A percentile compares a stretch with the other conserved stretches of the same genome.
Conservation (phyloP, 352 stramenopile species). For the Globisporangium apiculatum region DNA sequence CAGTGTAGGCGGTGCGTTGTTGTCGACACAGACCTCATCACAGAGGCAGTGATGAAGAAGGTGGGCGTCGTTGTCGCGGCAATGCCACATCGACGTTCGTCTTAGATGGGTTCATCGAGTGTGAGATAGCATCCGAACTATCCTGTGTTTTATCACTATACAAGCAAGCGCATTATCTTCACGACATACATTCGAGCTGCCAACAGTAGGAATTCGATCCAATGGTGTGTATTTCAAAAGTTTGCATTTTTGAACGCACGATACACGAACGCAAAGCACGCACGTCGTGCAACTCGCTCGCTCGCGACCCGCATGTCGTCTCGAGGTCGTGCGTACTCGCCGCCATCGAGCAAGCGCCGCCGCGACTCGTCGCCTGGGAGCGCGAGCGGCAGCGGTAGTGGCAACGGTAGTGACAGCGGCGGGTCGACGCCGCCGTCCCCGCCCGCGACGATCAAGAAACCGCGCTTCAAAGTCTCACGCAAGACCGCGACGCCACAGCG, state of each 20-base stretch:
- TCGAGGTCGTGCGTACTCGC: background rate
- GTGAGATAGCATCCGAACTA: too few relatives aligned
- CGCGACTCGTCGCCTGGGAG: constrained; percentile 5
- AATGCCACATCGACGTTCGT: too few relatives aligned
- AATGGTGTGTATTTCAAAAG: constrained; percentile 9
- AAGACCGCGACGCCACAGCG: constrained; percentile 12
- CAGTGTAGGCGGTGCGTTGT: too few relatives aligned
- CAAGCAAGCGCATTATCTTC: too few relatives aligned
- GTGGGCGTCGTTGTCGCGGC: too few relatives aligned
- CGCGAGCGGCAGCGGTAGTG: background rate
- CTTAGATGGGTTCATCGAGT: too few relatives aligned
- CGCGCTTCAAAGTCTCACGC: constrained; percentile 10
- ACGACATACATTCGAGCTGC: too few relatives aligned
- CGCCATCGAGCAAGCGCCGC: constrained; percentile 16
- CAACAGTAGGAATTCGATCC: too few relatives aligned
- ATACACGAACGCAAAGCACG: background rate
- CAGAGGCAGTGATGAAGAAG: too few relatives aligned
- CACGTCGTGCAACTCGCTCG: too few relatives aligned
- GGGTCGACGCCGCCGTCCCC: constrained; percentile 2
- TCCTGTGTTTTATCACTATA: too few relatives aligned
- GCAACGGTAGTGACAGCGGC: background rate
- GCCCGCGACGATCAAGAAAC: constrained; percentile 13
- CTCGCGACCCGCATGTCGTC: constrained; percentile 10
- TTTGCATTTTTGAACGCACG: constrained; percentile 9
- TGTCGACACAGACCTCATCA: too few relatives aligned